phyloP scores from a whole-genome alignment of 768 basidiomycete genomes.

The Termitomyces sp. region DNA sequence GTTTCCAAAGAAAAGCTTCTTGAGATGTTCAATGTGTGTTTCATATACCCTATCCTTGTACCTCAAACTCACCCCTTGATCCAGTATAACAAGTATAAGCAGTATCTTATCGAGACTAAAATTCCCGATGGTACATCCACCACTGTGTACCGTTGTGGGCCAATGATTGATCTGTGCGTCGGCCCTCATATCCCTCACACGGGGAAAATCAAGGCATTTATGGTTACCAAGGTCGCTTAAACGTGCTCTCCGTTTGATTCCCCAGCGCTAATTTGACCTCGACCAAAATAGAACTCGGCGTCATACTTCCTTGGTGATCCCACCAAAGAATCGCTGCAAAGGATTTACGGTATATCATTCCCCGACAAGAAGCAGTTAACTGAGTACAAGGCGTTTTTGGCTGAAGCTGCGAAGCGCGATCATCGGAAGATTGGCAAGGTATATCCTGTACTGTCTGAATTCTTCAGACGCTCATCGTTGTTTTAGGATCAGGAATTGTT shows the following conservation, averaged over 20 bases:
- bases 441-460: neutral
- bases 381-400: slow-evolving; percentile 94
- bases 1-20: slow-evolving; percentile 92
- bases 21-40: slow-evolving; percentile 88
- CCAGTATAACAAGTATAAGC: slow-evolving; percentile 99
- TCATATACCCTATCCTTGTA: neutral
- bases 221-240: slow-evolving; percentile 82
- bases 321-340: slow-evolving; percentile 90
- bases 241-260: neutral
- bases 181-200: slow-evolving; percentile 99
- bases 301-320: slow-evolving; percentile 97
- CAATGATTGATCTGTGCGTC: slow-evolving; percentile 95
- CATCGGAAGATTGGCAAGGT: slow-evolving; percentile 93
- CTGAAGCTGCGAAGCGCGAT: slow-evolving; percentile 96
- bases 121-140: slow-evolving; percentile 94
- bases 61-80: neutral
- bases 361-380: slow-evolving; percentile 93
- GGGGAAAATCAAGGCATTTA: slow-evolving; percentile 94
- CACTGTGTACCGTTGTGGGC: slow-evolving; percentile 97
- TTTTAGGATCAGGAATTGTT: slow-evolving; percentile 89
- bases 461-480: slow-evolving; percentile 1
- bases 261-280: neutral
- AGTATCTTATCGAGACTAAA: slow-evolving; percentile 91
- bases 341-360: slow-evolving; percentile 98
- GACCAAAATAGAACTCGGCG: slow-evolving; percentile 70